phyloP scores from a whole-genome alignment of 495 filamentous ascomycete genomes.

The Delitschia confertaspora region DNA sequence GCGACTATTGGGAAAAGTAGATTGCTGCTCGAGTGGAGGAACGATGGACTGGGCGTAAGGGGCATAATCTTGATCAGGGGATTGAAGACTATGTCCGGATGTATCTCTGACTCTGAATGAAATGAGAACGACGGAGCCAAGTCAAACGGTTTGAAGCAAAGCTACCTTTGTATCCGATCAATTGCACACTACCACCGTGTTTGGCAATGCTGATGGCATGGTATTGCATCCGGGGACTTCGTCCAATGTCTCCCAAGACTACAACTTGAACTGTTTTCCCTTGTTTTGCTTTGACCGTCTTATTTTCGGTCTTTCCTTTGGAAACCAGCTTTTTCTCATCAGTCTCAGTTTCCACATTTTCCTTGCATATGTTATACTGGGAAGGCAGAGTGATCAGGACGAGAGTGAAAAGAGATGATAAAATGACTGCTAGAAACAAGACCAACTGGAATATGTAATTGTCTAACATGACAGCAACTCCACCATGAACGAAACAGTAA shows the following conservation, averaged over 20 bases:
- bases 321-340: neutral
- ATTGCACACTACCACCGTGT: constrained; percentile 66
- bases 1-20: constrained; percentile 70
- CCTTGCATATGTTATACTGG: constrained; percentile 21
- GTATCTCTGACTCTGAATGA: constrained; percentile 53
- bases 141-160: neutral
- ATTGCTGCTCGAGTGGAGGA: constrained; percentile 58
- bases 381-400: constrained; percentile 21
- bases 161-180: constrained; percentile 80
- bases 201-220: constrained; percentile 89
- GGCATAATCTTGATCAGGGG: constrained; percentile 58
- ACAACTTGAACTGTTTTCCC: constrained; percentile 62
- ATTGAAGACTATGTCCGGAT: constrained; percentile 62
- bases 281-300: constrained; percentile 25
- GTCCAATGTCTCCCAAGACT: constrained; percentile 96
- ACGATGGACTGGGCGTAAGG: constrained; percentile 51
- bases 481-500: neutral
- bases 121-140: neutral
- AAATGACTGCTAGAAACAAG: constrained; percentile 5
- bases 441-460: constrained; percentile 5
- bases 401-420: constrained; percentile 17
- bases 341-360: constrained; percentile 2
- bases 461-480: neutral
- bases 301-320: constrained; percentile 11
- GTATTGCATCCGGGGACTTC: constrained; percentile 97